Evolutionary conservation across 768 basidiomycete species (phyloP).

Genomic region (Cantharellus cinnabarinus): DNA sequence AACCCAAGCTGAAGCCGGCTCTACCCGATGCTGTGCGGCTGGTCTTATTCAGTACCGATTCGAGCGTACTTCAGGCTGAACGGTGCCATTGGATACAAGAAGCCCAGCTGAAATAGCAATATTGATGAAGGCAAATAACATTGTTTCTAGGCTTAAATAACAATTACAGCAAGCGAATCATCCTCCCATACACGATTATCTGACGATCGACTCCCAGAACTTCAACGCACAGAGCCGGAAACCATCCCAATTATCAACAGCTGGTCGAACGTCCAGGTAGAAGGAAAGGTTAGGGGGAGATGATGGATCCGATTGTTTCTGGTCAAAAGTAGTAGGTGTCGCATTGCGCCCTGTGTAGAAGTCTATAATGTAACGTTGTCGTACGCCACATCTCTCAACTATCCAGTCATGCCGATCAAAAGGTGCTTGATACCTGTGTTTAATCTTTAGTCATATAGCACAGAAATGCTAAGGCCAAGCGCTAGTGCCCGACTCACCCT

Average conservation of each 20-base stretch:
- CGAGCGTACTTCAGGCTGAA: no score
- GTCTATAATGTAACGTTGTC: slow-evolving; percentile 88
- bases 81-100: no score
- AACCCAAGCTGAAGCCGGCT: no score
- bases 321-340: slow-evolving; percentile 12
- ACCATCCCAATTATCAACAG: slow-evolving; percentile 88
- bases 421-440: slow-evolving; percentile 63
- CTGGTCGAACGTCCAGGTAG: slow-evolving; percentile 85
- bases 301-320: slow-evolving; percentile 10
- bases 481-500: slow-evolving; percentile 36
- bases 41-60: no score
- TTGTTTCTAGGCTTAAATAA: no score
- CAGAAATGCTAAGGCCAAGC: neutral
- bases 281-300: slow-evolving; percentile 48
- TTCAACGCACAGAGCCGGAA: slow-evolving; percentile 55
- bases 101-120: no score
- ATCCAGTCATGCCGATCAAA: slow-evolving; percentile 98
- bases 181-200: no score
- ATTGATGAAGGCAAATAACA: no score
- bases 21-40: no score
- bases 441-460: slow-evolving; percentile 5
- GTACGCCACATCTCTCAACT: slow-evolving; percentile 78
- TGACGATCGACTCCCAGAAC: slow-evolving; percentile 26
- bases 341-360: slow-evolving; percentile 70
- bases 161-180: no score